phyloP scores from a whole-genome alignment of 768 basidiomycete genomes.

The Mycena maculata region DNA sequence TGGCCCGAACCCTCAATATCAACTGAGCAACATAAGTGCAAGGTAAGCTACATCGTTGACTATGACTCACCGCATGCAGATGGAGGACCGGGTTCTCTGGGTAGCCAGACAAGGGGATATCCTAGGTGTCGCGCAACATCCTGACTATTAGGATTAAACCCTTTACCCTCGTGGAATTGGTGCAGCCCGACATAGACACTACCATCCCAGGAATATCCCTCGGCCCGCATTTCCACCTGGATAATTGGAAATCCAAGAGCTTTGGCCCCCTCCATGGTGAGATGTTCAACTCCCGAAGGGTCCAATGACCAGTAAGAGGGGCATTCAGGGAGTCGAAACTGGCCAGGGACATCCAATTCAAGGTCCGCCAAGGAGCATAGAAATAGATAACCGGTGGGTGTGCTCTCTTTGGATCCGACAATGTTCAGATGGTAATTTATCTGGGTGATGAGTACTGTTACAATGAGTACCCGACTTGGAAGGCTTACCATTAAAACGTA shows the following conservation, averaged over 20 bases:
- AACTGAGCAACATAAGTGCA: no score
- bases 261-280: background rate
- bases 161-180: background rate
- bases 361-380: background rate
- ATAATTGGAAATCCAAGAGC: background rate
- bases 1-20: no score
- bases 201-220: background rate
- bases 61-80: background rate
- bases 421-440: background rate
- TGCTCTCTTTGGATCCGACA: no score
- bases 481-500: background rate
- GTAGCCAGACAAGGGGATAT: background rate
- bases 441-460: background rate
- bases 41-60: no score
- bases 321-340: background rate
- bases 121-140: background rate
- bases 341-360: background rate
- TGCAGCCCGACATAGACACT: background rate
- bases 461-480: background rate
- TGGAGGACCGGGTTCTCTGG: background rate
- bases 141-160: background rate
- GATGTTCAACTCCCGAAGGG: background rate
- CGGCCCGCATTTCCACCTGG: background rate
- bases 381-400: background rate
- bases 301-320: background rate